phyloP scores from a whole-genome alignment of 495 filamentous ascomycete genomes.

The Tuber borchii region DNA sequence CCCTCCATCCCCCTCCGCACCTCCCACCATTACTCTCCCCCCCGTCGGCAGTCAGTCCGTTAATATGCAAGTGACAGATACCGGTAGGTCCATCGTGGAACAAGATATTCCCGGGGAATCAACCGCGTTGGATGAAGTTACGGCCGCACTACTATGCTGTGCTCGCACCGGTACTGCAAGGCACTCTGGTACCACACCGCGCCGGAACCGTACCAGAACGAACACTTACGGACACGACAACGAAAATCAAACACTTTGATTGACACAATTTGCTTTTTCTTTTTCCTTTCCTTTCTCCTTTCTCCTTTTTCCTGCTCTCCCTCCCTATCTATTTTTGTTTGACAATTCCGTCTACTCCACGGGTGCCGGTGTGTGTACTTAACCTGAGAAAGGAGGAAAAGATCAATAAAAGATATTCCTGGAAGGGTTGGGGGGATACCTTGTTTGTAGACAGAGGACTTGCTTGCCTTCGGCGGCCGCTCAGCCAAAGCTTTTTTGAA shows the following conservation, averaged over 20 bases:
- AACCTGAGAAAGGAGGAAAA: neutral
- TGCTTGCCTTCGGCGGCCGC: neutral
- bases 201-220: neutral
- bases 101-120: conserved; percentile 5
- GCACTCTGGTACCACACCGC: neutral
- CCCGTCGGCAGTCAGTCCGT: conserved; percentile 3
- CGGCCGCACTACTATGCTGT: neutral
- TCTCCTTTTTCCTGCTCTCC: neutral
- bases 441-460: neutral
- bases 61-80: neutral
- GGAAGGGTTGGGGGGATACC: neutral
- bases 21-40: neutral
- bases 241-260: neutral
- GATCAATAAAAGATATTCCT: neutral
- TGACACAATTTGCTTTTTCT: neutral
- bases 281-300: neutral
- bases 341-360: neutral
- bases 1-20: neutral
- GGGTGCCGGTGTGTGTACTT: neutral
- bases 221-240: neutral
- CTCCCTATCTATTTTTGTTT: neutral
- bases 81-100: neutral
- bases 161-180: neutral
- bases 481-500: neutral
- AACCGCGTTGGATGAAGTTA: neutral